These are phyloP conservation scores for Chaetomium fimeti DNA, from an alignment of 495 filamentous ascomycete species.

Conservation along the genomic window DNA sequence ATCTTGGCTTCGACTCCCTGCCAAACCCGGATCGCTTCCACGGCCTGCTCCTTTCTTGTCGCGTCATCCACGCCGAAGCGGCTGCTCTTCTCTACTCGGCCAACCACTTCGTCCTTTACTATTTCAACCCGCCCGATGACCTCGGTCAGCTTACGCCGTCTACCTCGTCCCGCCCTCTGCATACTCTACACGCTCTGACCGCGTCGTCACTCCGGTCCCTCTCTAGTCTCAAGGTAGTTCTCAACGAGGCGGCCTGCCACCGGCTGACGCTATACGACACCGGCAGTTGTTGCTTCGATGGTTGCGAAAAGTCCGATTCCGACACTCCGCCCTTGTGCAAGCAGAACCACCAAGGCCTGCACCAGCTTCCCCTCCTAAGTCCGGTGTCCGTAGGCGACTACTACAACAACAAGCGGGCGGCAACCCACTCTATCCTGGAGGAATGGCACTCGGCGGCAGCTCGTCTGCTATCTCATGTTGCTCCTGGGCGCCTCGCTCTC, in stretches of 20 bases:
- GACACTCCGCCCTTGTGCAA: neutral
- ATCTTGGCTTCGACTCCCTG: neutral
- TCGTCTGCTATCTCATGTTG: neutral
- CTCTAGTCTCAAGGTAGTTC: conserved; percentile 3
- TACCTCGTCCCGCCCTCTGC: neutral
- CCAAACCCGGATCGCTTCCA: conserved; percentile 2
- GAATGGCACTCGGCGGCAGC: conserved; percentile 6
- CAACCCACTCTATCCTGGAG: neutral
- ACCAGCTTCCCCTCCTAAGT: neutral
- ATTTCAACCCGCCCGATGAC: neutral
- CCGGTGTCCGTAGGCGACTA: no score
- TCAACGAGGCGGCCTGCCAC: conserved; percentile 11
- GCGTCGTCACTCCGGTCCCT: neutral
- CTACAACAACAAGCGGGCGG: neutral
- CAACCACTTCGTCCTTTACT: conserved; percentile 1
- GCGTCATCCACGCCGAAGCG: conserved; percentile 1
- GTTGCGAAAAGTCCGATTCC: no score
- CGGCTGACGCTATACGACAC: neutral
- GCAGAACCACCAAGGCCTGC: neutral
- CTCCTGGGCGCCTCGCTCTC: neutral
- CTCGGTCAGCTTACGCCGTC: no score
- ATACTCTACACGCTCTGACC: conserved; percentile 3
- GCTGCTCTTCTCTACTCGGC: neutral
- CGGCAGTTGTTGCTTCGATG: neutral
- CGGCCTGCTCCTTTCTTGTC: conserved; percentile 6